Evolutionary conservation across 2,329 filamentous ascomycete species (phyloP), one percentile per base, ranked within the genome.

Genomic region (Aspergillus brunneoviolaceus): DNA sequence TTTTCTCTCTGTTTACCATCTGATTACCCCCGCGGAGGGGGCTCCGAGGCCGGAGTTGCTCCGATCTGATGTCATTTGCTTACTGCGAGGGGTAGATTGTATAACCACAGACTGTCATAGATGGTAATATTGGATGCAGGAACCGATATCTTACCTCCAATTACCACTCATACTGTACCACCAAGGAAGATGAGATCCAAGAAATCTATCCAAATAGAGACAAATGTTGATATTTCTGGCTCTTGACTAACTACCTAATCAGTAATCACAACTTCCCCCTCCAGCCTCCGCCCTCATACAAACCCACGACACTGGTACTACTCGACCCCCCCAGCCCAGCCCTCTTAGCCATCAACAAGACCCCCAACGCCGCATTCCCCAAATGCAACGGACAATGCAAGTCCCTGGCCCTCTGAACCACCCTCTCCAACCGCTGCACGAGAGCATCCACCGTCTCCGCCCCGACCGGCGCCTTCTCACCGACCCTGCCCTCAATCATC

Each of bases 381-480:
- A 78, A 55, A 60, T 77, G 67, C 60, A 78, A 59, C 19, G 76
- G 76, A 39, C 73, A 75, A 59, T 77, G 70, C 10, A 76, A 51
- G 52, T 77, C 74, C 27, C 75, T 66, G 3, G 73, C 76, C 68
- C 75, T 77, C 50, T 81, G 76, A 33, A 81, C 77, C 6, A 75
- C 79, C 19, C 68, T 73, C 25, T 74, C 72, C 55, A 82, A 64
- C 58, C 75, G 76, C 21, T 62, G 54, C 11, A 74, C 71, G 9
- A 76, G 77, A 35, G 75, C 71, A 47, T 76, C 70, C 4, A 81
- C 64, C 0, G 72, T 75, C 25, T 74, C 69, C 55, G 74, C 75
- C 3, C 73, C 74, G 5, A 67, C 68, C 12, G 76, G 60, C 7
- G 62, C 64, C 4, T 65, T 65, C 29, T 68, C 61, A 0, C 63